phyloP scores from a whole-genome alignment of 306 rosid genomes.

The Fragaria vesca region DNA sequence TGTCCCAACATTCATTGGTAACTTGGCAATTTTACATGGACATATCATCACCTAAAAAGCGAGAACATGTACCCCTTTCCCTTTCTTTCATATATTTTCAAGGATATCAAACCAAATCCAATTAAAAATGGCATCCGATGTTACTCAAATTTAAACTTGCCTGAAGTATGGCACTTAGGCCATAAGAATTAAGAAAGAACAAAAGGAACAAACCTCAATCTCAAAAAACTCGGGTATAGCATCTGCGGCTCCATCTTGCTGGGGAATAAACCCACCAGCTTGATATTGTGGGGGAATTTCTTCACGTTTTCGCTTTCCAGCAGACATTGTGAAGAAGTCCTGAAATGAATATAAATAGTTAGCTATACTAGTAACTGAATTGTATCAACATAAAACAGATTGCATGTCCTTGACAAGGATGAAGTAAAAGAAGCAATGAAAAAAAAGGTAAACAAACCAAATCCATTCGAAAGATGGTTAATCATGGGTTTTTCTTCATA shows the following conservation, averaged over 20 bases:
- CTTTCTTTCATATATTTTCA: not conserved
- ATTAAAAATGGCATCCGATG: not conserved
- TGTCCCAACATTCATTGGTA: not conserved
- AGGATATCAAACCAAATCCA: not conserved
- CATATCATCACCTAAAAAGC: not conserved
- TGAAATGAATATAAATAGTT: slow-evolving; percentile 35
- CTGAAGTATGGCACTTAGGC: not conserved
- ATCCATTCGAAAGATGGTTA: slow-evolving; percentile 25
- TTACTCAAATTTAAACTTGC: not conserved
- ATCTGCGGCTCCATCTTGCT: slow-evolving; percentile 99
- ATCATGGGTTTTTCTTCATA: slow-evolving; percentile 19
- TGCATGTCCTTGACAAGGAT: slow-evolving; percentile 23
- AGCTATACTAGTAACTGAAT: slow-evolving; percentile 11
- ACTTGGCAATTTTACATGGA: not conserved
- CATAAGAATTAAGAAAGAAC: not conserved
- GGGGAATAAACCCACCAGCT: slow-evolving; percentile 80
- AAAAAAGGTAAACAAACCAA: slow-evolving; percentile 21
- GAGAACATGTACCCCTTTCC: not conserved
- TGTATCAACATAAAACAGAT: slow-evolving; percentile 9
- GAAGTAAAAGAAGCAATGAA: not conserved
- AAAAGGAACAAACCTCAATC: slow-evolving; percentile 59
- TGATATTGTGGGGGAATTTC: slow-evolving; percentile 74
- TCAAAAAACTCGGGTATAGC: slow-evolving; percentile 50
- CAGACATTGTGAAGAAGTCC: slow-evolving; percentile 67
- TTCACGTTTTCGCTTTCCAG: slow-evolving; percentile 95